Evolutionary conservation across 805 yeast genomes (phyloP).

Genomic region (Saturnispora ahearnii): DNA sequence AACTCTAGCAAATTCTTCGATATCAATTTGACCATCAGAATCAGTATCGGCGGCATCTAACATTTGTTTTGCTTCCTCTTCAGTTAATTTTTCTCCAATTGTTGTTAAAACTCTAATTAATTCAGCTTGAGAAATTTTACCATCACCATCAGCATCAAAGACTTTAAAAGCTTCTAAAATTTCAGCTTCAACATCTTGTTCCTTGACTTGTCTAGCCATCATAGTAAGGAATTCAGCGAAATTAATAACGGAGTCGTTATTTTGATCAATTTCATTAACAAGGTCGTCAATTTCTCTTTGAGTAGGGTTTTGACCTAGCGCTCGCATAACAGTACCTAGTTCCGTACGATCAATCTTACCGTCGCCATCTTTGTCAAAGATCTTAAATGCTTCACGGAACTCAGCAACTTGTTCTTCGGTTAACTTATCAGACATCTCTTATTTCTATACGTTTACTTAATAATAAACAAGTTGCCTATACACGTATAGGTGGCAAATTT

Average conservation of each 20-base stretch:
- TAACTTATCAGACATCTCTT: conserved; percentile 61
- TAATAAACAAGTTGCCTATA: background rate
- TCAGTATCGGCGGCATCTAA: conserved; percentile 90
- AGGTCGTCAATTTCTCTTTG: conserved; percentile 93
- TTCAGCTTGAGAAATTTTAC: conserved; percentile 93
- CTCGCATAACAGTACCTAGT: conserved; percentile 96
- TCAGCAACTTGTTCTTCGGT: conserved; percentile 95
- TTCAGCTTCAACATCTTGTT: conserved; percentile 95
- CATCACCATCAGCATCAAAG: conserved; percentile 93
- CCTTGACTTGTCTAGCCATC: conserved; percentile 92
- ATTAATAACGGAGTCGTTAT: conserved; percentile 85
- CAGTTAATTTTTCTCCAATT: conserved; percentile 93
- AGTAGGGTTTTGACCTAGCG: conserved; percentile 95
- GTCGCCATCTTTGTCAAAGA: conserved; percentile 93
- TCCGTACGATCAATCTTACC: conserved; percentile 95
- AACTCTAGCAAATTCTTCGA: conserved; percentile 90
- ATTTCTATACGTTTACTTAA: background rate
- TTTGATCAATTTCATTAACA: conserved; percentile 94
- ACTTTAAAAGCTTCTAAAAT: conserved; percentile 96
- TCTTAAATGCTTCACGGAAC: conserved; percentile 94
- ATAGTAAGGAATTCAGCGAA: conserved; percentile 75
- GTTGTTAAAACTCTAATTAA: conserved; percentile 94
- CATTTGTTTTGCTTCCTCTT: conserved; percentile 97
- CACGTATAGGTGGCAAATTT: background rate
- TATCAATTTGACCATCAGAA: conserved; percentile 95